Conservation (phyloP, 345 rosid species). For the Hypericum perforatum region DNA sequence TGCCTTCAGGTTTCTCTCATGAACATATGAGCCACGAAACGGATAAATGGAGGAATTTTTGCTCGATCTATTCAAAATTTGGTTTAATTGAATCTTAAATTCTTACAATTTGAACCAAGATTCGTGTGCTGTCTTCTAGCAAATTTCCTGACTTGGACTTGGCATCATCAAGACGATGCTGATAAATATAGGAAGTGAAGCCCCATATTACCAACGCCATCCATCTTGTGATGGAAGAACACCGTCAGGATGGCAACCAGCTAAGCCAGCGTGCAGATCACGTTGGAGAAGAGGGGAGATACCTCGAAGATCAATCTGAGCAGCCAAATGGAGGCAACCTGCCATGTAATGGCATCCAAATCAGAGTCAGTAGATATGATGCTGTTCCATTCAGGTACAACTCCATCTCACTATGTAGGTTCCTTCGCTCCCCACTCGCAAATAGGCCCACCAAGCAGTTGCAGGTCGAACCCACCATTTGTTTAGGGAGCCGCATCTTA, state of each 20-base stretch:
- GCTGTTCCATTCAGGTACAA: constrained; percentile 22
- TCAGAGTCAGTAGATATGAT: constrained; percentile 34
- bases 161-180: too few species aligned
- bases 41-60: too few species aligned
- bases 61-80: too few species aligned
- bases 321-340: constrained; percentile 31
- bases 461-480: constrained; percentile 41
- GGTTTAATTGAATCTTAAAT: too few species aligned
- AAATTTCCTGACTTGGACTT: too few species aligned
- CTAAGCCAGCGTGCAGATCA: constrained; percentile 35
- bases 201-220: constrained; percentile 19
- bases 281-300: constrained; percentile 46
- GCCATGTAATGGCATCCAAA: constrained; percentile 47
- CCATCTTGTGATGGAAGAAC: constrained; percentile 44
- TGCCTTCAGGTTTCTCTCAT: too few species aligned
- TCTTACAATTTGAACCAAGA: too few species aligned
- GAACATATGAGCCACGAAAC: too few species aligned
- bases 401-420: constrained; percentile 28
- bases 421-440: constrained; percentile 38
- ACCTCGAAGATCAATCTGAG: constrained; percentile 42
- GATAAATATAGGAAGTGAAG: too few species aligned
- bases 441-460: constrained; percentile 37
- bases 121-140: too few species aligned
- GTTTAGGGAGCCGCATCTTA: constrained; percentile 16
- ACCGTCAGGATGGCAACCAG: constrained; percentile 40